Evolutionary conservation across 1,284 basidiomycete species (phyloP).

Genomic region (Cutaneotrichosporon sp.): DNA sequence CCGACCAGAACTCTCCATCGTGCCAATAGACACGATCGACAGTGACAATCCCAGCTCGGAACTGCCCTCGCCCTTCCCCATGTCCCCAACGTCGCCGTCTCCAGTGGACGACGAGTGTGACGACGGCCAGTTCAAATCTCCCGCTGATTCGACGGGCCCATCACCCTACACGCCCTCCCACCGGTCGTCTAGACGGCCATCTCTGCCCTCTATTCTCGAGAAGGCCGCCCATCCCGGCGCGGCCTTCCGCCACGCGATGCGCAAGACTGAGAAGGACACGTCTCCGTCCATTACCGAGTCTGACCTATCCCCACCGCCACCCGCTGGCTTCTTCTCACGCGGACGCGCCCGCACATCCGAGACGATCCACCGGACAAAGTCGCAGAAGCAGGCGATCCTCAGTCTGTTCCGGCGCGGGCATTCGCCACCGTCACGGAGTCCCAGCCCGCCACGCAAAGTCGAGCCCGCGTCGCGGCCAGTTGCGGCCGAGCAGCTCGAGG

Average conservation of each 20-base stretch:
- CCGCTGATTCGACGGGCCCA: neutral
- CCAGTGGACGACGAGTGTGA: neutral
- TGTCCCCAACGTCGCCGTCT: neutral
- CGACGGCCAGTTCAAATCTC: neutral
- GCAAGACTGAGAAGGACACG: constrained; percentile 13
- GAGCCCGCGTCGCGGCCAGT: constrained; percentile 22
- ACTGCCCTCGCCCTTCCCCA: constrained; percentile 2
- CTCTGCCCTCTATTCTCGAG: constrained; percentile 47
- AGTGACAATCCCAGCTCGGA: constrained; percentile 1
- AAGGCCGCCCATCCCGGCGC: constrained; percentile 41
- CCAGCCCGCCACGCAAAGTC: constrained; percentile 31
- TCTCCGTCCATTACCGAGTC: constrained; percentile 10
- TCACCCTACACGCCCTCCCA: neutral
- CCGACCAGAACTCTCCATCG: neutral
- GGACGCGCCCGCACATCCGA: constrained; percentile 4
- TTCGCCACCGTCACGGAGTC: constrained; percentile 42
- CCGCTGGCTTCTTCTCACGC: constrained; percentile 16
- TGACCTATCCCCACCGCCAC: neutral
- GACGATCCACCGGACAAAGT: constrained; percentile 2
- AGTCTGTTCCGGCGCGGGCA: constrained; percentile 38
- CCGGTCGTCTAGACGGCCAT: constrained; percentile 39
- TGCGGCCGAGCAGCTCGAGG: constrained; percentile 34
- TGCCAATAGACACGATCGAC: constrained; percentile 1
- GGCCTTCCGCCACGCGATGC: constrained; percentile 34
- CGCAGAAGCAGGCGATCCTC: constrained; percentile 31